Percentiles rank a stretch among this genome's conserved stretches.
These are phyloP conservation scores for Truncatella angustata DNA, from an alignment of 2,329 filamentous ascomycete genomes.

Conservation along the genomic window DNA sequence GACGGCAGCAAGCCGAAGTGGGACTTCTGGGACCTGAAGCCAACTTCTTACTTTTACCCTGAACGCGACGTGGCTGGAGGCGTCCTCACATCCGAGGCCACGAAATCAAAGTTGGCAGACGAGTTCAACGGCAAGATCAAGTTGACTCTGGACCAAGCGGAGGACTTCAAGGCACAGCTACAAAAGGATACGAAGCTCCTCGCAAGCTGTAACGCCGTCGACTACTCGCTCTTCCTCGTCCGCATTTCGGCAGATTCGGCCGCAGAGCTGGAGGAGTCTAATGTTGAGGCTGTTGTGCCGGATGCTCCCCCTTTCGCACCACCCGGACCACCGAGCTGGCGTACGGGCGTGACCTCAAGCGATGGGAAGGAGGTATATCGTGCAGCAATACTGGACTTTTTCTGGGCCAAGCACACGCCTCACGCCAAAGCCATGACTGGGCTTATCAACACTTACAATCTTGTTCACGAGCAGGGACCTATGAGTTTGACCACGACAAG, in stretches of 20 bases:
- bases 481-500: conserved; percentile 75
- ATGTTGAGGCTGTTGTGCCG: conserved; percentile 18
- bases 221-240: conserved; percentile 74
- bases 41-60: conserved; percentile 72
- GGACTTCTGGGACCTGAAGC: conserved; percentile 75
- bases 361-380: conserved; percentile 68
- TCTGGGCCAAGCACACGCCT: conserved; percentile 73
- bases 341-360: conserved; percentile 57
- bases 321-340: conserved; percentile 49
- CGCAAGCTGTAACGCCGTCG: conserved; percentile 62
- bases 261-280: conserved; percentile 46
- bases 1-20: conserved; percentile 42
- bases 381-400: conserved; percentile 70
- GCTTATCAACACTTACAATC: conserved; percentile 62
- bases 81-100: conserved; percentile 59
- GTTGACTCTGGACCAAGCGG: conserved; percentile 52
- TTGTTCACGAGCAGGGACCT: conserved; percentile 60
- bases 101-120: conserved; percentile 65
- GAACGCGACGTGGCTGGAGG: conserved; percentile 70
- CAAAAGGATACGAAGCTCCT: conserved; percentile 63
- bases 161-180: conserved; percentile 53
- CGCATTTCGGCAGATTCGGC: conserved; percentile 35
- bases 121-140: conserved; percentile 65
- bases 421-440: conserved; percentile 65
- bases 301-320: conserved; percentile 31